A percentile compares a stretch with the other conserved stretches of the same genome.
Conservation (phyloP, 192 early-diverging fungal species). For the Backusella morwellensis region DNA sequence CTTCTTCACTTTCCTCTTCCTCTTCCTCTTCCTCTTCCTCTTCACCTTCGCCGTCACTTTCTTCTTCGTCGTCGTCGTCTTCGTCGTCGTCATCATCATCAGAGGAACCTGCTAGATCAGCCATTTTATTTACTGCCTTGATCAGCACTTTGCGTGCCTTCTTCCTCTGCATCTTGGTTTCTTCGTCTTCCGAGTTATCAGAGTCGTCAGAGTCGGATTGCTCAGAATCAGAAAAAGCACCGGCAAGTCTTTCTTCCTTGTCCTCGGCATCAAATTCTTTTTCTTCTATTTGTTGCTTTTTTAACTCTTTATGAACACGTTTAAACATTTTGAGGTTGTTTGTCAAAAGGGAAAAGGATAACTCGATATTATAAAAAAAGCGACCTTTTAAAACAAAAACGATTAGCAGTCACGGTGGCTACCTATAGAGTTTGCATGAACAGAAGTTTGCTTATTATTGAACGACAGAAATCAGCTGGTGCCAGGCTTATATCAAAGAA, state of each 20-base stretch:
- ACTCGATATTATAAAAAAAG: not conserved
- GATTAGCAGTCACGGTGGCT: constrained; percentile 22
- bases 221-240: constrained; percentile 26
- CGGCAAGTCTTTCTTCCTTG: constrained; percentile 22
- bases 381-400: not conserved
- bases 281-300: constrained; percentile 32
- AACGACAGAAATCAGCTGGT: no score
- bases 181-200: constrained; percentile 20
- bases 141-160: constrained; percentile 1
- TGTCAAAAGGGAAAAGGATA: not conserved
- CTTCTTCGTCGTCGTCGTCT: not conserved
- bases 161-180: not conserved
- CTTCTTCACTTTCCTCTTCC: constrained; percentile 16
- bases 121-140: not conserved
- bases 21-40: constrained; percentile 12
- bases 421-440: not conserved
- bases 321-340: constrained; percentile 24
- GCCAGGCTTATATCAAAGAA: no score
- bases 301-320: constrained; percentile 31
- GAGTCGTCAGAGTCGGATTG: not conserved
- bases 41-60: not conserved
- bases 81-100: constrained; percentile 4
- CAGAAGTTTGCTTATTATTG: no score
- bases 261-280: constrained; percentile 17
- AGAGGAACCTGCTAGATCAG: not conserved